Evolutionary conservation across 2,329 filamentous ascomycete genomes (phyloP).

Genomic region (Sporothrix variecibatus): DNA sequence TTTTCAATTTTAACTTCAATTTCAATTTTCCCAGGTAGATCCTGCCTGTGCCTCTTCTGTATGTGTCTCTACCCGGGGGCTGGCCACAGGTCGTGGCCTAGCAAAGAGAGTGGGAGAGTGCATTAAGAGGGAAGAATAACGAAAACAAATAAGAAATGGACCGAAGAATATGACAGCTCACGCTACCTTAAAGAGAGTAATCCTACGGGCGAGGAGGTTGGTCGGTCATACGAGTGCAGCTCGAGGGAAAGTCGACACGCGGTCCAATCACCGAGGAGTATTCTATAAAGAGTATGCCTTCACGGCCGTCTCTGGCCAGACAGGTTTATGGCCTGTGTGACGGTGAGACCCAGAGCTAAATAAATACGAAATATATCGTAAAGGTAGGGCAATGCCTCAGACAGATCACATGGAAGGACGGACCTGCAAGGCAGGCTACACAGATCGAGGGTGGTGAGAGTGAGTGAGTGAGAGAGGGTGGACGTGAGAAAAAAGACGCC

Average conservation of each 20-base stretch:
- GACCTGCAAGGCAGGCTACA: conserved; percentile 20
- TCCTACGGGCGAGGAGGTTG: neutral
- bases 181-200: neutral
- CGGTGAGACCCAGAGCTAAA: neutral
- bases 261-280: neutral
- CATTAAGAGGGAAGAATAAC: neutral
- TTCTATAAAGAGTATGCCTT: neutral
- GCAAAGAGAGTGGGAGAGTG: neutral
- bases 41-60: neutral
- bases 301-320: conserved; percentile 2
- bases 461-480: neutral
- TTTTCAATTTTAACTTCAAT: neutral
- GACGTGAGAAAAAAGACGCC: neutral
- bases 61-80: neutral
- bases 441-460: neutral
- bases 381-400: neutral
- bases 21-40: neutral
- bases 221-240: neutral
- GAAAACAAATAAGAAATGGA: neutral
- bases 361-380: neutral
- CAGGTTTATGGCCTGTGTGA: neutral
- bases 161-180: conserved; percentile 4
- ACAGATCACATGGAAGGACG: conserved; percentile 23
- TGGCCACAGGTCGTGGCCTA: neutral
- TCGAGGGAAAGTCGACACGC: conserved; percentile 5